A percentile compares a stretch with the other conserved stretches of the same genome.
These are phyloP conservation scores for Stereum hirsutum DNA, from an alignment of 1,284 basidiomycete species.

Conservation along the genomic window DNA sequence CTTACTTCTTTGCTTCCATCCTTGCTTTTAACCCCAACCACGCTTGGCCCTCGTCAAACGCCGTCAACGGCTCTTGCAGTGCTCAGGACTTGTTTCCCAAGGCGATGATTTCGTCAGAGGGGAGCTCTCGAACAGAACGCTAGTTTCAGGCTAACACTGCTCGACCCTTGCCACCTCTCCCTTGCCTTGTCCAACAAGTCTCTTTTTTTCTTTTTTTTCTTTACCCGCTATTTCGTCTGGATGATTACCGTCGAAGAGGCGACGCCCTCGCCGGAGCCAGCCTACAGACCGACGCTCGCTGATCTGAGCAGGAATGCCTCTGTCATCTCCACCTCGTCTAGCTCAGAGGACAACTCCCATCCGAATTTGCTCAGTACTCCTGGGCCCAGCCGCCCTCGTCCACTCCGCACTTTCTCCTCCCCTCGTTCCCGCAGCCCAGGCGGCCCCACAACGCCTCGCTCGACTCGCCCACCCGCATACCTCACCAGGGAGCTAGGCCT, in stretches of 20 bases:
- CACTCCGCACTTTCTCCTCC: constrained; percentile 56
- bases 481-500: constrained; percentile 49
- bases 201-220: neutral
- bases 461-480: constrained; percentile 45
- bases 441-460: constrained; percentile 33
- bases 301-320: constrained; percentile 69
- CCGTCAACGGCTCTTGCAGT: too few species aligned
- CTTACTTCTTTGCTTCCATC: too few species aligned
- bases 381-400: too few species aligned
- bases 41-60: too few species aligned
- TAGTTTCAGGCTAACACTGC: too few species aligned
- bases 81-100: too few species aligned
- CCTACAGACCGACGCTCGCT: constrained; percentile 35
- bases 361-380: constrained; percentile 31
- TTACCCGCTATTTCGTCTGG: neutral
- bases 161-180: too few species aligned
- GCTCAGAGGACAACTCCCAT: constrained; percentile 43
- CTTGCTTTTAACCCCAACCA: too few species aligned
- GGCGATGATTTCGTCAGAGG: too few species aligned
- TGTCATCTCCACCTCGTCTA: constrained; percentile 61
- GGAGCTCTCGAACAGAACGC: too few species aligned
- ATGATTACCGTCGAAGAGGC: constrained; percentile 34
- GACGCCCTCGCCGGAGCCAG: constrained; percentile 25
- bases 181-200: too few species aligned
- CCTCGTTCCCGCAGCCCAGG: constrained; percentile 50